These are phyloP conservation scores for Neobulgaria alba DNA, from an alignment of 2,329 filamentous ascomycete species.

Conservation along the genomic window DNA sequence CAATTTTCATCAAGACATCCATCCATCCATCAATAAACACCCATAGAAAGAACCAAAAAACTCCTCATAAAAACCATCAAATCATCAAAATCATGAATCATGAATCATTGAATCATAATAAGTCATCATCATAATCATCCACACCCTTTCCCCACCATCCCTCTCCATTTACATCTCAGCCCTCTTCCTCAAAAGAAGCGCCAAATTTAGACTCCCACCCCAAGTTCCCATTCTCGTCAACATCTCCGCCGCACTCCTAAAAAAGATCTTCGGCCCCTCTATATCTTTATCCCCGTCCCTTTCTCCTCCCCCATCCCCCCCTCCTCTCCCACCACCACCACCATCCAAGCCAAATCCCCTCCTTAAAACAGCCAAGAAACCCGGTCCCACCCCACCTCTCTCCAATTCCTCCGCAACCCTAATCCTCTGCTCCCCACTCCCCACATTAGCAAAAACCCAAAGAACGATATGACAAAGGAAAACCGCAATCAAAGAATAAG, in stretches of 20 bases:
- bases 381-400: conserved; percentile 1
- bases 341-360: conserved; percentile 3
- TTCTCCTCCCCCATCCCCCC: no score
- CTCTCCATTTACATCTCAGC: conserved; percentile 13
- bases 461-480: conserved; percentile 20
- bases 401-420: conserved; percentile 3
- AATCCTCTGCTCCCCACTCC: conserved; percentile 4
- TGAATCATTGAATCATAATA: no score
- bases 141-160: no score
- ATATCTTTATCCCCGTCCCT: conserved; percentile 1
- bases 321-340: not conserved
- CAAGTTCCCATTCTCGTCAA: conserved; percentile 18
- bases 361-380: conserved; percentile 12
- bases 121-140: no score
- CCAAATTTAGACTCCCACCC: conserved; percentile 18
- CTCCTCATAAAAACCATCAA: no score
- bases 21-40: no score
- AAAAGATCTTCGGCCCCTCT: conserved; percentile 10
- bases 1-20: no score
- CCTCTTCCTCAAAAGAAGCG: conserved; percentile 14
- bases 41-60: no score
- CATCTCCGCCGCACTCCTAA: conserved; percentile 20
- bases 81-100: no score
- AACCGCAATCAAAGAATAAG: conserved; percentile 16
- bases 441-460: conserved; percentile 16